Evolutionary conservation across 2,329 filamentous ascomycete species (phyloP), one percentile per base, ranked within the genome.

Genomic region (Fragosphaeria purpurea): DNA sequence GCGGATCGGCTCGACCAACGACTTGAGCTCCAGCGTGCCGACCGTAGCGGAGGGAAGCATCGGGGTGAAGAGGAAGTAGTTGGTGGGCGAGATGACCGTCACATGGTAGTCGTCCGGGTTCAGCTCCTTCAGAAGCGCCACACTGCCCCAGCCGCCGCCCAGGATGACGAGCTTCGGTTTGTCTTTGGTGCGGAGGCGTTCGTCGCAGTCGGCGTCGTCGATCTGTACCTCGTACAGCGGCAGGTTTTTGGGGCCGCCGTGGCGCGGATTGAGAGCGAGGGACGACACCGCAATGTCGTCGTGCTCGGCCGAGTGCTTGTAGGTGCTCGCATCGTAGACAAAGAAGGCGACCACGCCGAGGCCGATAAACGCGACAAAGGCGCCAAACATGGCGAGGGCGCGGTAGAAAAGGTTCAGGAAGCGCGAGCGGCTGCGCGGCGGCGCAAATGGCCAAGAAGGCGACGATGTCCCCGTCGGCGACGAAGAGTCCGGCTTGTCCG

Each of bases 31-130:
- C 35, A 98, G 73, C 0, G 93, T 98, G 10, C 94, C 94, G 6
- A 98, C 93, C 0, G 94, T 98, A 7, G 93, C 94, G 37, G 89
- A 95, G 2, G 93, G 93, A 42, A 98, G 75, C 90, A 98, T 97
- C 1, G 93, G 93, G 2, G 93, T 98, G 67, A 98, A 98, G 35
- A 98, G 71, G 70, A 98, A 98, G 70, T 97, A 95, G 62, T 97
- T 97, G 38, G 86, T 86, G 0, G 93, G 91, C 10, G 89, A 95
- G 42, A 98, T 85, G 40, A 98, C 85, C 5, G 91, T 97, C 58
- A 98, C 84, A 66, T 98, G 90, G 64, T 96, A 98, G 60, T 96
- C 88, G 10, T 90, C 88, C 0, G 89, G 84, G 55, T 91, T 86
- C 55, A 98, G 69, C 55, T 88, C 85, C 70, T 98, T 98, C 58